Evolutionary conservation across 441 rosid genomes (phyloP), one percentile per base, ranked within the genome.

Genomic region (Eugenia klotzschiana): DNA sequence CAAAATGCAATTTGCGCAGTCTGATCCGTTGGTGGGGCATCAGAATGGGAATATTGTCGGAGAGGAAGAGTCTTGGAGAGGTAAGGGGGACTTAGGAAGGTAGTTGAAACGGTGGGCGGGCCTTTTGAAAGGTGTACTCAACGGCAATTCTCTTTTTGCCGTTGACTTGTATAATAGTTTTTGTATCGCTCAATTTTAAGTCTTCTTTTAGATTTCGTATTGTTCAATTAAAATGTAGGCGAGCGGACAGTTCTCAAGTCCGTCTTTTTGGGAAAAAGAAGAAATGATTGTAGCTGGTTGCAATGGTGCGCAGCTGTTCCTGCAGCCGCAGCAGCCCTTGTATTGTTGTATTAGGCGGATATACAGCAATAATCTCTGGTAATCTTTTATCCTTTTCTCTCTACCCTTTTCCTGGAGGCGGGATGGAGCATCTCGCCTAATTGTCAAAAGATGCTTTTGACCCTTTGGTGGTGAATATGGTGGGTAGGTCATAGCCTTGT

Each of bases 1-100:
- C 29, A 88, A 88, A 80, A 86, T 86, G 91, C 98, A 91, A 53
- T 91, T 83, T 56, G 89, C 93, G 2, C 90, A 91, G 87, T 80
- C 88, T 0, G 94, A 89, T 49, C 90, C 87, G 83, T 88, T 81
- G 58, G 83, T 88, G 29, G 92, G 90, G 50, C 94, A 79, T 79
- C 53, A 87, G 84, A 87, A 73, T 56, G 93, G 93, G 80, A 86
- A 83, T 46, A 85, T 89, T 7, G 53, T 83, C 22, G 79, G 92
- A 60, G 95, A 91, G 85, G 95, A 92, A 16, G 94, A 91, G 81
- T 84, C 92, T 4, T 89, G 95, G 94, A 90, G 93, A 85, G 90
- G 90, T 46, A 91, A 88, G 83, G 91, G 91, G 74, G 93, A 86
- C 87, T 51, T 92, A 82, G 90, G 92, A 86, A 93, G 94, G 91